Base-by-base conservation (phyloP, 768 basidiomycete species). In the Mycena amicta region DNA sequence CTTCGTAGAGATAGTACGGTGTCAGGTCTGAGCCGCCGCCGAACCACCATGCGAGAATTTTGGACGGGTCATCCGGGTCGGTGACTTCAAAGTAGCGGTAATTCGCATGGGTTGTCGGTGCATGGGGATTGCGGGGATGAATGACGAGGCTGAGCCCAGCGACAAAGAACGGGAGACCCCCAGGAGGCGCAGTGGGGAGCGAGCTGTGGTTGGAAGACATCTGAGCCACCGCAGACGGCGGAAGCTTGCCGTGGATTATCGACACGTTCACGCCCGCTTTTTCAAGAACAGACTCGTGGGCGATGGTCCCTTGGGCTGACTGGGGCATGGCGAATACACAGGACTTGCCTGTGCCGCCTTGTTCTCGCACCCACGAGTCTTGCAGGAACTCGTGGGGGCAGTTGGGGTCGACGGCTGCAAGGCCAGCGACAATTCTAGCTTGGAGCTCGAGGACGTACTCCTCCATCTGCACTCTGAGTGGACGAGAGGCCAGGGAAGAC, bases 1-100 rank as follows among this genome's bases (percentile, higher is more conserved):
- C 90, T 56, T 87, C 86, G 75, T 87, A 93, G 18, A 98, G 83
- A 72, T 98, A 98, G 3, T 89, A 88, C 1, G 96, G 96, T 0
- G 97, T 99, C 29, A 98, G 82, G 71, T 99, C 96, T 5, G 86
- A 88, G 5, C 96, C 96, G 30, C 97, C 97, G 20, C 97, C 96
- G 69, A 98, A 99, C 97, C 96, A 99, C 95, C 95, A 98, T 26
- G 94, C 88, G 40, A 95, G 74, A 20, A 92, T 74, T 63, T 83
- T 81, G 6, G 82, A 80, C 25, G 75, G 74, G 3, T 63, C 61
- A 1, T 65, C 66, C 41, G 77, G 75, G 62, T 89, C 84, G 2
- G 87, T 88, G 62, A 97, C 85, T 73, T 98, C 96, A 69, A 99
- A 99, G 74, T 98, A 98, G 54, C 97, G 92, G 67, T 95, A 97